These are phyloP conservation scores for Boeremia lycopersici DNA, from an alignment of 2,329 filamentous ascomycete genomes.

Conservation along the genomic window DNA sequence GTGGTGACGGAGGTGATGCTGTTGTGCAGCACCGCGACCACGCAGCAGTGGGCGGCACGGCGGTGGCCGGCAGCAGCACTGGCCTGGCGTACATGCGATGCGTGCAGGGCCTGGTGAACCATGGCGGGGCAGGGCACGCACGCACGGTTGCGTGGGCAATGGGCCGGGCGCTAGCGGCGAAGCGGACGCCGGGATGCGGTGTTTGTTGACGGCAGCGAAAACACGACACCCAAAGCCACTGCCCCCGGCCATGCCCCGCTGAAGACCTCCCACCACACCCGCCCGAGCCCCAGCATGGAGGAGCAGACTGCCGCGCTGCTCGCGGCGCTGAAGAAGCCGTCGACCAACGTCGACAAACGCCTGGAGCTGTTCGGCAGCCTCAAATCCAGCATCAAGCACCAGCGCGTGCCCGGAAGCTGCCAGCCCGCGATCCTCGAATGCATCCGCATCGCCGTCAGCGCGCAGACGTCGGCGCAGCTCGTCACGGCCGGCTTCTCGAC, in stretches of 20 bases:
- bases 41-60: too few species aligned
- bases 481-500: slow-evolving; percentile 85
- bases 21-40: too few species aligned
- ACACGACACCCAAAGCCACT: slow-evolving; percentile 1
- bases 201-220: slow-evolving; percentile 2
- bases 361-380: slow-evolving; percentile 72
- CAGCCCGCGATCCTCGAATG: slow-evolving; percentile 81
- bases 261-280: background rate
- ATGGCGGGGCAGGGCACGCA: background rate
- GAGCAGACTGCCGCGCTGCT: slow-evolving; percentile 61
- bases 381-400: slow-evolving; percentile 91
- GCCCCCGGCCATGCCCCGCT: slow-evolving; percentile 11
- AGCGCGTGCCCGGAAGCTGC: slow-evolving; percentile 78
- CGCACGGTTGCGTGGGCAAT: slow-evolving; percentile 15
- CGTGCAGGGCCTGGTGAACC: background rate
- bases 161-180: background rate
- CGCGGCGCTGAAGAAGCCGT: slow-evolving; percentile 62
- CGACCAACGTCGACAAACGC: slow-evolving; percentile 72
- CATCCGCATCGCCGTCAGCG: slow-evolving; percentile 74
- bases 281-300: slow-evolving; percentile 55
- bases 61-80: too few species aligned
- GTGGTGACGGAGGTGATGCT: too few species aligned
- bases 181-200: background rate
- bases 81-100: too few species aligned
- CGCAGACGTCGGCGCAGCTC: slow-evolving; percentile 74